Percentiles rank a stretch among this genome's conserved stretches.
Evolutionary conservation across 805 yeast species (phyloP).

Genomic region (Ogataea haglerorum): DNA sequence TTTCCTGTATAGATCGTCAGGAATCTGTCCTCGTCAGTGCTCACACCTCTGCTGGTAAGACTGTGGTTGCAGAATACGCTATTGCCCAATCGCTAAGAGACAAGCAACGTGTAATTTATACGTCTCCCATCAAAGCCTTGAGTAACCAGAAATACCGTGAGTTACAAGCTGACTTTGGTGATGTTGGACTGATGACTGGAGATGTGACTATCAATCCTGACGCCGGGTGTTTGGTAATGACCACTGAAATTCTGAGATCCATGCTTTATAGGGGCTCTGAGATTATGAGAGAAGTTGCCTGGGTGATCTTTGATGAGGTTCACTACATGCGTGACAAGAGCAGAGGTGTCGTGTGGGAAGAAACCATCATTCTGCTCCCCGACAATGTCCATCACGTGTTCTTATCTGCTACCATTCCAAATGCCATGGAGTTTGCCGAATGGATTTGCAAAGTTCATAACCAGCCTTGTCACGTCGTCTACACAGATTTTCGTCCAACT

Average conservation of each 20-base stretch:
- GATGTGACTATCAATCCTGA: slow-evolving; percentile 98
- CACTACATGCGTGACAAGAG: slow-evolving; percentile 98
- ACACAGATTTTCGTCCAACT: slow-evolving; percentile 98
- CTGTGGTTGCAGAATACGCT: slow-evolving; percentile 96
- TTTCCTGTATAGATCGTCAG: slow-evolving; percentile 90
- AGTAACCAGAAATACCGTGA: slow-evolving; percentile 95
- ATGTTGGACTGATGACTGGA: slow-evolving; percentile 98
- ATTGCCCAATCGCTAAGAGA: slow-evolving; percentile 91
- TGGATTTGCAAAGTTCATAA: slow-evolving; percentile 95
- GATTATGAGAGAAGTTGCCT: slow-evolving; percentile 97
- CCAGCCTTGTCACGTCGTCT: slow-evolving; percentile 98
- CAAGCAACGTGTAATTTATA: slow-evolving; percentile 90
- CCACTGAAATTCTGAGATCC: slow-evolving; percentile 94
- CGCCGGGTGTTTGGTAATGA: slow-evolving; percentile 97
- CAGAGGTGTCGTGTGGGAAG: slow-evolving; percentile 99
- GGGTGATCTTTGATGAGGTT: slow-evolving; percentile 98
- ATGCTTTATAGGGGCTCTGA: slow-evolving; percentile 98
- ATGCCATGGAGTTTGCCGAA: slow-evolving; percentile 97
- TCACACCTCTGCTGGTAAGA: slow-evolving; percentile 96
- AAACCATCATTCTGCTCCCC: slow-evolving; percentile 90
- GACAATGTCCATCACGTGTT: slow-evolving; percentile 94
- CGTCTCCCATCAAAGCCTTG: slow-evolving; percentile 93
- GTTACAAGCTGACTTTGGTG: slow-evolving; percentile 87
- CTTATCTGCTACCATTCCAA: slow-evolving; percentile 94
- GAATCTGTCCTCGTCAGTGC: slow-evolving; percentile 97